phyloP scores from a whole-genome alignment of 2,329 filamentous ascomycete genomes.

The Cryphonectria parasitica region DNA sequence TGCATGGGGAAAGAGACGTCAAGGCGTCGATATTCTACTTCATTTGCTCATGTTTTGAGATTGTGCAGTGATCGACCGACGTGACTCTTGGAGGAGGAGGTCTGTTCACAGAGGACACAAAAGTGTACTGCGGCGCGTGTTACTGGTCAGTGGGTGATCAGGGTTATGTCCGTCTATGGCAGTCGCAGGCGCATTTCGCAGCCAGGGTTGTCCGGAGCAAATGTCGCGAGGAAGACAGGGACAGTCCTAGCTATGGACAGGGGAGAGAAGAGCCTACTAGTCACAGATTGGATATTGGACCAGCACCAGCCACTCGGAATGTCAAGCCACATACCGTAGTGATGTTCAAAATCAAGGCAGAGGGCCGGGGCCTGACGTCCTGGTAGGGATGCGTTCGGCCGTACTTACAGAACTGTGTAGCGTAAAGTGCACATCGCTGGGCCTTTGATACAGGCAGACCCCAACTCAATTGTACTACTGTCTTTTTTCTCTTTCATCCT shows the following conservation, averaged over 20 bases:
- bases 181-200: no score
- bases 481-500: neutral
- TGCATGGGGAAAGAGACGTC: neutral
- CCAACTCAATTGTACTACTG: neutral
- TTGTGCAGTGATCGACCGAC: neutral
- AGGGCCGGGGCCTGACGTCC: neutral
- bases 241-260: neutral
- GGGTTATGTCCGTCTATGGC: no score
- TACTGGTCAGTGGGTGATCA: no score
- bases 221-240: neutral
- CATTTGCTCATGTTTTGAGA: neutral
- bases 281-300: neutral
- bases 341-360: slow-evolving; percentile 13
- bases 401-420: neutral
- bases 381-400: neutral
- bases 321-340: slow-evolving; percentile 11
- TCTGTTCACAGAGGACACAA: neutral
- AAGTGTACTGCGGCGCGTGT: neutral
- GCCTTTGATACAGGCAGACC: neutral
- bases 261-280: neutral
- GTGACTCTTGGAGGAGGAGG: neutral
- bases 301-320: slow-evolving; percentile 7
- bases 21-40: neutral
- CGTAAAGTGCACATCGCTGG: neutral
- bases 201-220: neutral